Evolutionary conservation across 1,139 yeast species (phyloP), one percentile per base, ranked within the genome.

Genomic region (Pichia sp.): DNA sequence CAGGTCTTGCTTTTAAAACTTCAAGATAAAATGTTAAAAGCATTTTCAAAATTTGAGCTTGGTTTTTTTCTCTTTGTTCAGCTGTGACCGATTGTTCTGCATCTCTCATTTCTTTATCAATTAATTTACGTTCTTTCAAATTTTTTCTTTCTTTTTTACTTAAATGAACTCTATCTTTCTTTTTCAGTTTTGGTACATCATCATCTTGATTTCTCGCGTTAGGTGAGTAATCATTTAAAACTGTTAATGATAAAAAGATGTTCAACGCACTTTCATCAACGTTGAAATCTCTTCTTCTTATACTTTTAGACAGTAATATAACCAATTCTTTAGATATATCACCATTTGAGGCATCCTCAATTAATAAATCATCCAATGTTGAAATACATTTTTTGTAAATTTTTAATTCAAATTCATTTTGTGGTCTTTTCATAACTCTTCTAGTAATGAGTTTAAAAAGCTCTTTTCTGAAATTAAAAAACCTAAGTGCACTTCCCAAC

Each of bases 41-140:
- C 66, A 80, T 69, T 64, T 88, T 88, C 58, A 93, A 74, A 4
- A 91, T 85, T 58, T 89, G 90, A 0, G 95, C 87, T 69, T 93
- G 99, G 61, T 77, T 80, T 58, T 80, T 77, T 63, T 89, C 96
- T 60, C 96, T 76, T 68, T 91, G 93, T 67, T 90, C 95, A 5
- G 83, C 83, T 1, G 96, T 85, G 5, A 93, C 84, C 1, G 91
- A 86, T 57, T 83, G 86, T 67, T 93, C 96, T 3, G 98, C 98
- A 58, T 75, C 79, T 60, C 85, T 77, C 81, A 90, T 75, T 69
- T 93, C 99, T 63, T 87, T 89, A 58, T 91, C 98, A 56, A 93
- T 91, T 58, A 77, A 83, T 62, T 86, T 87, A 62, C 86, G 76
- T 65, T 91, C 98, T 65, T 90, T 91, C 59, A 96, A 78, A 19